These are phyloP conservation scores for Cyanodermella asteris DNA, from an alignment of 2,329 filamentous ascomycete genomes.

Conservation along the genomic window DNA sequence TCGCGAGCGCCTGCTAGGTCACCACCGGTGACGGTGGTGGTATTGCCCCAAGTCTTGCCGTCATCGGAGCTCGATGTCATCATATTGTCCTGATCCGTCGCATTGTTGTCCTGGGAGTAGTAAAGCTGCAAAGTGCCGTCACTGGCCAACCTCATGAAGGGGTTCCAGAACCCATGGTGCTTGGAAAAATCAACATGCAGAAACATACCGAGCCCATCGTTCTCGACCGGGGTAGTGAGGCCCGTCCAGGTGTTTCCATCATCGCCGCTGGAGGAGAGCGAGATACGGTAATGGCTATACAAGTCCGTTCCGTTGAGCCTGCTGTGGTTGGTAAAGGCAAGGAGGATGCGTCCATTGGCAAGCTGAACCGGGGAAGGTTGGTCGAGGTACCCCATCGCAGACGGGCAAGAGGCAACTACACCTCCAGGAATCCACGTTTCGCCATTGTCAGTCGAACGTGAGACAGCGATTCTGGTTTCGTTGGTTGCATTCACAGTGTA, in stretches of 20 bases:
- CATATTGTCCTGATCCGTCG: conserved; percentile 21
- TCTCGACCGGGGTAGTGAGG: conserved; percentile 10
- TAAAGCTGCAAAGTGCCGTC: conserved; percentile 21
- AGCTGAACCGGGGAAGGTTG: conserved; percentile 15
- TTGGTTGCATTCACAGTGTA: conserved; percentile 9
- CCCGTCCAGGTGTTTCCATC: conserved; percentile 18
- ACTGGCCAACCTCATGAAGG: conserved; percentile 19
- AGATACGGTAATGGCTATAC: conserved; percentile 19
- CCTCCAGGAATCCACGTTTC: conserved; percentile 6
- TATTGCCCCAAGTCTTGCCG: conserved; percentile 17
- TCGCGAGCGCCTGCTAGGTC: conserved; percentile 16
- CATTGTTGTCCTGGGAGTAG: conserved; percentile 21
- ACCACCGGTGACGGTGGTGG: conserved; percentile 16
- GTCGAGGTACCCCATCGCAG: conserved; percentile 8
- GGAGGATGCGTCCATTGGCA: conserved; percentile 13
- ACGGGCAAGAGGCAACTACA: not conserved
- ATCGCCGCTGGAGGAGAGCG: conserved; percentile 21
- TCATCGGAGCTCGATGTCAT: conserved; percentile 19
- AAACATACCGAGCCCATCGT: conserved; percentile 6
- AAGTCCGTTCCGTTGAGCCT: conserved; percentile 5
- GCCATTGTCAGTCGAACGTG: conserved; percentile 2
- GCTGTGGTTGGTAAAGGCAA: conserved; percentile 16
- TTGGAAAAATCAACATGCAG: not conserved
- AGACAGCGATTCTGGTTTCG: conserved; percentile 2
- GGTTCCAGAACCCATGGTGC: conserved; percentile 22